These are phyloP conservation scores for Aspergillus sclerotialis DNA, from an alignment of 2,329 filamentous ascomycete genomes.

Conservation along the genomic window DNA sequence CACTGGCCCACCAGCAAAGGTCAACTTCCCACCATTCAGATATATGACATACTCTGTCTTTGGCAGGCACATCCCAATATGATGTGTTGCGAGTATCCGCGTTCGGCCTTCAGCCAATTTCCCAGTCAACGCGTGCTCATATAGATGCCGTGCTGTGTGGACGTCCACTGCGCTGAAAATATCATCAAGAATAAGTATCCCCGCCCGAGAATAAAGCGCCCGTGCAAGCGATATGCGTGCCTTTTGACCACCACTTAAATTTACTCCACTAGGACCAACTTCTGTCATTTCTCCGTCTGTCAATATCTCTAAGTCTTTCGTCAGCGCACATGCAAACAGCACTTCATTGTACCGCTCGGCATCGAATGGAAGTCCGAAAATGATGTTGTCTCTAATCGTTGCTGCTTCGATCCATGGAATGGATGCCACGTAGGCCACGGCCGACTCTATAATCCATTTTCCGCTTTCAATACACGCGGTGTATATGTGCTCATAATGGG, in stretches of 20 bases:
- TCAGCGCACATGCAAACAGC: conserved; percentile 62
- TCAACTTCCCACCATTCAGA: conserved; percentile 55
- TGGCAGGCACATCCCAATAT: conserved; percentile 62
- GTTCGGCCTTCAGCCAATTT: conserved; percentile 62
- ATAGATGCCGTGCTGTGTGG: conserved; percentile 69
- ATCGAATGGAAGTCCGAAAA: conserved; percentile 63
- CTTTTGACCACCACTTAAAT: conserved; percentile 75
- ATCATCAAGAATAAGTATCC: conserved; percentile 69
- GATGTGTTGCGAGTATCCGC: conserved; percentile 70
- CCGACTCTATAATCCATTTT: conserved; percentile 64
- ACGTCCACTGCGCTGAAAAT: conserved; percentile 74
- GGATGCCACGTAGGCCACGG: conserved; percentile 66
- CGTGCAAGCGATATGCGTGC: conserved; percentile 72
- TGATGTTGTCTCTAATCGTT: conserved; percentile 66
- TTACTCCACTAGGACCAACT: conserved; percentile 74
- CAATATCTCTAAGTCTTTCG: conserved; percentile 66
- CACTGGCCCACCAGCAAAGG: conserved; percentile 54
- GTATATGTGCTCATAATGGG: conserved; percentile 48
- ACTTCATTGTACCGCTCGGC: conserved; percentile 60
- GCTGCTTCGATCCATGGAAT: conserved; percentile 77
- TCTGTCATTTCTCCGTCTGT: conserved; percentile 67
- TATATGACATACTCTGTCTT: conserved; percentile 65
- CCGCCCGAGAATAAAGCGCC: conserved; percentile 68
- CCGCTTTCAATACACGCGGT: conserved; percentile 53
- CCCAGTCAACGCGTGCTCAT: conserved; percentile 65